Evolutionary conservation across 2,329 filamentous ascomycete species (phyloP), one percentile per base, ranked within the genome.

Genomic region (Verticillium isaacii): DNA sequence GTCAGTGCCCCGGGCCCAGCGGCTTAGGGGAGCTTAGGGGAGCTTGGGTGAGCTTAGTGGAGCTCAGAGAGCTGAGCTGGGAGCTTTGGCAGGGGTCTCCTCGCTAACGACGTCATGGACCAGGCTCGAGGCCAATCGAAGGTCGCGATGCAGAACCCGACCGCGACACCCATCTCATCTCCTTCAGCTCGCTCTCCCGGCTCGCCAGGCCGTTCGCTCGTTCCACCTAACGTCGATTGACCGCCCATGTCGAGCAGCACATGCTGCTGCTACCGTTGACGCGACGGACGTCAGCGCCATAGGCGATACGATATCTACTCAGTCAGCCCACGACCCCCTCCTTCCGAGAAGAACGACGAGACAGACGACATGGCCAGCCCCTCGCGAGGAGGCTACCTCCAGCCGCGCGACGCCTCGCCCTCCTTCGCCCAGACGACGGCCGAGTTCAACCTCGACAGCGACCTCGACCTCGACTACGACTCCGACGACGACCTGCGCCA

Each of bases 351-450:
- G 29, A 29, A 29, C 29, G 29, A 29, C 29, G 5, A 29, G 29
- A 29, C 15, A 23, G 39, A 32, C 39, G 25, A 60, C 45, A 65
- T 65, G 64, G 59, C 57, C 36, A 39, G 52, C 39, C 36, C 39
- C 14, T 61, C 59, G 15, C 54, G 34, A 37, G 32, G 41, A 36
- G 32, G 17, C 25, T 61, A 56, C 32, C 41, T 29, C 45, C 36
- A 57, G n/a, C 63, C 59, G 60, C 63, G 59, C 64, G 68, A 70
- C 62, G 67, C 68, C 23, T 71, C 72, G 58, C 71, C 74, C 23
- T 73, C 73, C n/a, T 78, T 77, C 66, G 75, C 75, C 58, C 76
- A 76, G 67, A 77, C 75, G 37, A 73, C 73, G 54, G 70, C 72
- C 56, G 74, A 77, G 57, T 71, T 75, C 65, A 68, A 63, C 58